A percentile compares a stretch with the other conserved stretches of the same genome.
These are phyloP conservation scores for Telfairia occidentalis DNA, from an alignment of 331 rosid species.

Conservation along the genomic window DNA sequence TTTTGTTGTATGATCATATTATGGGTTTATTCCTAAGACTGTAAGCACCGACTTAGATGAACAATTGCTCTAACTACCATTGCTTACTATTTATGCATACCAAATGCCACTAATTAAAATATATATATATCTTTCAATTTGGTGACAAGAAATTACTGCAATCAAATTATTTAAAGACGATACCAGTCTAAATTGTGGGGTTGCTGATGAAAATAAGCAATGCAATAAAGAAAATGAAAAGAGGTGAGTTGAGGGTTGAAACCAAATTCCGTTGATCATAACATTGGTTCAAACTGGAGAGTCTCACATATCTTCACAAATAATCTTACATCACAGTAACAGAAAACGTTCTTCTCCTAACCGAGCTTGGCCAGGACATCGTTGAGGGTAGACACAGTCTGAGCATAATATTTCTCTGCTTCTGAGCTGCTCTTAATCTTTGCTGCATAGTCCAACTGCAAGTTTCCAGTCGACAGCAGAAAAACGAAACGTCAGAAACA, in stretches of 20 bases:
- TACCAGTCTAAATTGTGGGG: neutral
- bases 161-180: too few species aligned
- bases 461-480: neutral
- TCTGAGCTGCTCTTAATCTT: conserved; percentile 70
- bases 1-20: neutral
- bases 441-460: conserved; percentile 91
- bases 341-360: conserved; percentile 19
- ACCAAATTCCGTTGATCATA: conserved; percentile 11
- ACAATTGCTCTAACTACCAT: neutral
- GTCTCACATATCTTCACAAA: conserved; percentile 18
- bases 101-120: neutral
- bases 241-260: conserved; percentile 3
- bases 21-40: neutral
- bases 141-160: too few species aligned
- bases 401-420: conserved; percentile 90
- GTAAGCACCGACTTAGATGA: too few species aligned
- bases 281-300: conserved; percentile 21
- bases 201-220: neutral
- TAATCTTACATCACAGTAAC: conserved; percentile 32
- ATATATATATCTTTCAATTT: too few species aligned
- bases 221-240: neutral
- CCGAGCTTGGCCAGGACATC: conserved; percentile 78
- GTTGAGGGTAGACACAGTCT: conserved; percentile 59
- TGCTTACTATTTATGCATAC: neutral
- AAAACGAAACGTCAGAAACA: neutral